Percentiles rank a stretch among this genome's conserved stretches.
phyloP scores from a whole-genome alignment of 1,284 basidiomycete species.

The Wallemia mellicola region DNA sequence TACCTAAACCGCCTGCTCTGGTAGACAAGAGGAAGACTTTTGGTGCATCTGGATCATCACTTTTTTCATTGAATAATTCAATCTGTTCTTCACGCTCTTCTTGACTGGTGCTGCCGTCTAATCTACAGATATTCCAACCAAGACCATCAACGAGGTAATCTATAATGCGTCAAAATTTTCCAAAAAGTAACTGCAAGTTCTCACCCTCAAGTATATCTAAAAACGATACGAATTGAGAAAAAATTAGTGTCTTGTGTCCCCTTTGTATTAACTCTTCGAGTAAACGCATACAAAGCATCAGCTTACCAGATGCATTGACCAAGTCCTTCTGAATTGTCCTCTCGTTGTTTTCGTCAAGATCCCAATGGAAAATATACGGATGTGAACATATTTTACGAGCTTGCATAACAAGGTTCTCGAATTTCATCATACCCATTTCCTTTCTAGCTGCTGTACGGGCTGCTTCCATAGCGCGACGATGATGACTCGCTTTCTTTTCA shows the following conservation, averaged over 20 bases:
- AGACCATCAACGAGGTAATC: constrained; percentile 27
- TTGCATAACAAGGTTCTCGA: constrained; percentile 86
- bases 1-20: constrained; percentile 47
- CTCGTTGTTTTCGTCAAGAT: constrained; percentile 30
- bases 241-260: constrained; percentile 69
- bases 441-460: constrained; percentile 1
- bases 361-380: constrained; percentile 77
- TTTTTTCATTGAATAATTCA: constrained; percentile 50
- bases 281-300: constrained; percentile 74
- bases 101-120: constrained; percentile 56
- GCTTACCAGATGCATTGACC: constrained; percentile 69
- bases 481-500: not conserved
- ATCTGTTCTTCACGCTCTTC: constrained; percentile 57
- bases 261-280: constrained; percentile 52
- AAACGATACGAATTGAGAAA: constrained; percentile 85
- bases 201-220: constrained; percentile 64
- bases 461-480: not conserved
- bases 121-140: constrained; percentile 51
- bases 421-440: constrained; percentile 52
- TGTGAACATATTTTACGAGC: constrained; percentile 66
- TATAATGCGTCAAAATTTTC: constrained; percentile 43
- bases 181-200: not conserved
- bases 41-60: constrained; percentile 30
- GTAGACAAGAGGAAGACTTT: constrained; percentile 70
- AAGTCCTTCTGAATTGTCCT: constrained; percentile 36